These are phyloP conservation scores for Cardamine occulta DNA, from an alignment of 345 rosid genomes.

Conservation along the genomic window DNA sequence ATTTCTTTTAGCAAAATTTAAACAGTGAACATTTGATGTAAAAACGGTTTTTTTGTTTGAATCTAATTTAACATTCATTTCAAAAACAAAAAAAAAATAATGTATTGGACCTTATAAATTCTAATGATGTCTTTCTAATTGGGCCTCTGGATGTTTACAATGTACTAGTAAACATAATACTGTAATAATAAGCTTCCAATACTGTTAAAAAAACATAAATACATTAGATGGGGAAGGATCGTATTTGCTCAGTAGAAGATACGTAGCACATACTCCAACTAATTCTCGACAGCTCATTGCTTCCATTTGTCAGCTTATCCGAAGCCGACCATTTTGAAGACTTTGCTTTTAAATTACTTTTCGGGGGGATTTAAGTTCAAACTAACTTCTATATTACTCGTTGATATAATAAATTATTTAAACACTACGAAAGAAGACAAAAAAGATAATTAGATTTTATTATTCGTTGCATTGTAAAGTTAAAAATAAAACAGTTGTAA, in stretches of 20 bases:
- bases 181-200: background rate
- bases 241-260: conserved; percentile 24
- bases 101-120: background rate
- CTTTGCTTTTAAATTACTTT: conserved; percentile 9
- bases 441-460: background rate
- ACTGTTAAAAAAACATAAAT: background rate
- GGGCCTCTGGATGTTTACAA: conserved; percentile 2
- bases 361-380: background rate
- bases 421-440: background rate
- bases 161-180: background rate
- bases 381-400: conserved; percentile 5
- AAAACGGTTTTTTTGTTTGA: too few species aligned
- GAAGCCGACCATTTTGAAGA: conserved; percentile 38
- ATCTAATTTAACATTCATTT: too few species aligned
- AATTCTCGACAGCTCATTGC: conserved; percentile 43
- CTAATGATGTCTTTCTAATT: background rate
- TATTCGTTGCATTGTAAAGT: conserved; percentile 1
- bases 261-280: conserved; percentile 34
- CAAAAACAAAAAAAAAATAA: too few species aligned
- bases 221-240: conserved; percentile 20
- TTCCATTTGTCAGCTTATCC: conserved; percentile 43
- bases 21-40: too few species aligned
- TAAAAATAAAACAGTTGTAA: conserved; percentile 20
- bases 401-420: background rate
- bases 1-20: too few species aligned